These are phyloP conservation scores for Cercis canadensis DNA, from an alignment of 306 rosid species.

Conservation along the genomic window DNA sequence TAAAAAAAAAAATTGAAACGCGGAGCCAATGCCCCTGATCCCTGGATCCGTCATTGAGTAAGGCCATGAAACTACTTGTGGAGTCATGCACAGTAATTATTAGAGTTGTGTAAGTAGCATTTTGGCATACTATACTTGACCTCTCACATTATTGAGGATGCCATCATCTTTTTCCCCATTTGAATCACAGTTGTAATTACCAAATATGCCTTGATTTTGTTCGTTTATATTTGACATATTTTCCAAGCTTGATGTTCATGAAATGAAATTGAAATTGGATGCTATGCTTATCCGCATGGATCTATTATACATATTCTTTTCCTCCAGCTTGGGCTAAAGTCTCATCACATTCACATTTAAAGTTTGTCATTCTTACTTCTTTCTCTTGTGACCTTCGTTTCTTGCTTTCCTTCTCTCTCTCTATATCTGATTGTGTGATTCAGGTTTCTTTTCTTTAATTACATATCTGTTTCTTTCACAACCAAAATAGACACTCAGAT, in stretches of 20 bases:
- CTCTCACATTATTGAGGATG: not conserved
- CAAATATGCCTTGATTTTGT: constrained; percentile 50
- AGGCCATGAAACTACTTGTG: too few species aligned
- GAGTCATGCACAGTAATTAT: too few species aligned
- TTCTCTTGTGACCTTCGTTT: constrained; percentile 27
- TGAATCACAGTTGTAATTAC: constrained; percentile 48
- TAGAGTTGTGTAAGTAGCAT: too few species aligned
- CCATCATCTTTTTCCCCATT: constrained; percentile 22
- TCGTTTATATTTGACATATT: constrained; percentile 39
- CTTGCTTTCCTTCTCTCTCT: constrained; percentile 3
- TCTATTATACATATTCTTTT: constrained; percentile 43
- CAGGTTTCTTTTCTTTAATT: constrained; percentile 40
- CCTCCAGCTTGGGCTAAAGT: constrained; percentile 51
- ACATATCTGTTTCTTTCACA: constrained; percentile 37
- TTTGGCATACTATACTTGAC: too few species aligned
- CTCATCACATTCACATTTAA: constrained; percentile 47
- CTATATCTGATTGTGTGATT: constrained; percentile 38
- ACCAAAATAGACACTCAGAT: constrained; percentile 36
- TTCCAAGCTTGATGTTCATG: constrained; percentile 23
- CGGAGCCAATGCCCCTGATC: too few species aligned
- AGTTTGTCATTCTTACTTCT: constrained; percentile 33
- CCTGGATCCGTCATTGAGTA: too few species aligned
- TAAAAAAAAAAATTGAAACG: too few species aligned
- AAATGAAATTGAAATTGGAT: too few species aligned
- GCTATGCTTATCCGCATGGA: constrained; percentile 39